These are phyloP conservation scores for Phytophthora crassamura DNA, from an alignment of 352 stramenopile genomes.

Conservation along the genomic window DNA sequence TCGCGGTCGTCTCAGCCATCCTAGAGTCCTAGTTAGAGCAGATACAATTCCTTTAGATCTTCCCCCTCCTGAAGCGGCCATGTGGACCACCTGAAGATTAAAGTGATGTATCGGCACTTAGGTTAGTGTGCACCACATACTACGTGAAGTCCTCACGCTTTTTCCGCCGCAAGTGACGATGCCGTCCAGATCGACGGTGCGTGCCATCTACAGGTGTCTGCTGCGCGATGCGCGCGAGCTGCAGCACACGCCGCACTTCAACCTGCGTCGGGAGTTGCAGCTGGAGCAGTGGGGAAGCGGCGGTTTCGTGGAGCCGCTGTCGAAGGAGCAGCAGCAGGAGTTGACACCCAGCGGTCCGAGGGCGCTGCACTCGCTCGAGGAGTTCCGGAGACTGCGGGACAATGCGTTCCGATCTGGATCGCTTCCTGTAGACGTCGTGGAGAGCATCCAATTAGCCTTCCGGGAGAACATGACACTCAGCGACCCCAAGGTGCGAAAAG, in stretches of 20 bases:
- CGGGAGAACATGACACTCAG: slow-evolving; percentile 43
- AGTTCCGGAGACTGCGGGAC: slow-evolving; percentile 52
- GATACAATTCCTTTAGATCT: slow-evolving; percentile 27
- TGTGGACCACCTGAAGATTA: slow-evolving; percentile 10
- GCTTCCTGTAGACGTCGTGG: slow-evolving; percentile 36
- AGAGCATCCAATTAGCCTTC: slow-evolving; percentile 56
- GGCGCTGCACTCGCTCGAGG: slow-evolving; percentile 47
- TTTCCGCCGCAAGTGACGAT: slow-evolving; percentile 23
- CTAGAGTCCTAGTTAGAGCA: neutral
- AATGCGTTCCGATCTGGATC: slow-evolving; percentile 42
- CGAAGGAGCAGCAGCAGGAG: slow-evolving; percentile 8
- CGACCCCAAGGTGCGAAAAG: slow-evolving; percentile 44
- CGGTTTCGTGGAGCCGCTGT: slow-evolving; percentile 44
- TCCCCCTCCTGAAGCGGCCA: slow-evolving; percentile 31
- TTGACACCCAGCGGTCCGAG: slow-evolving; percentile 14
- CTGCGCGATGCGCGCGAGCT: slow-evolving; percentile 66
- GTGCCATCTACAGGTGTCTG: slow-evolving; percentile 74
- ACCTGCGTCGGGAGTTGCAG: slow-evolving; percentile 55
- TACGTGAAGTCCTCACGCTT: neutral
- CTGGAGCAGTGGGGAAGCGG: slow-evolving; percentile 75
- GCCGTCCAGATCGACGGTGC: slow-evolving; percentile 47
- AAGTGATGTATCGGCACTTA: slow-evolving; percentile 2
- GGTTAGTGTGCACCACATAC: slow-evolving; percentile 6
- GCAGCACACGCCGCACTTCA: slow-evolving; percentile 65
- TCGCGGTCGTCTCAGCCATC: slow-evolving; percentile 23